Percentiles rank a stretch among this genome's conserved stretches.
Evolutionary conservation across 176 grass and related monocot species (phyloP).

Genomic region (Musa acuminata): DNA sequence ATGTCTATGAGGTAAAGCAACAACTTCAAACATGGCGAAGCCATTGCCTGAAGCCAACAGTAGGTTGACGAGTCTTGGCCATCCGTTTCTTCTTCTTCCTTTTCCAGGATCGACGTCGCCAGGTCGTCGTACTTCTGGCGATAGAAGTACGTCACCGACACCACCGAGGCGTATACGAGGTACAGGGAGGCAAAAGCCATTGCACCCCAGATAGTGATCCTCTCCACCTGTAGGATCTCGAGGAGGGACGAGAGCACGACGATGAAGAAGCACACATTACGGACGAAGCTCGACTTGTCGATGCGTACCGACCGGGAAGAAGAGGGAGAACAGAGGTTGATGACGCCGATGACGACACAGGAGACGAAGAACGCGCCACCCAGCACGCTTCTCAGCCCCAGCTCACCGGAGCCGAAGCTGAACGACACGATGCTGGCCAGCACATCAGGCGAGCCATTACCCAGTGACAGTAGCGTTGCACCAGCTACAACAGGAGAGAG

Average conservation of each 20-base stretch:
- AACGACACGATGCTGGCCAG: conserved; percentile 3
- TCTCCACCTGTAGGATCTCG: conserved; percentile 32
- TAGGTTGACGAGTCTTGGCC: background rate
- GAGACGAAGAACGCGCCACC: conserved; percentile 74
- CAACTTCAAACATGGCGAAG: background rate
- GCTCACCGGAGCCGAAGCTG: conserved; percentile 30
- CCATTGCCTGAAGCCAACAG: background rate
- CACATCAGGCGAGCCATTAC: conserved; percentile 7
- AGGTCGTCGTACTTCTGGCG: conserved; percentile 21
- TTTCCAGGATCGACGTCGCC: conserved; percentile 23
- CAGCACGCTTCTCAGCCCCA: conserved; percentile 66
- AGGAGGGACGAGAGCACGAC: conserved; percentile 57
- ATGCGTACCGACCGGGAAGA: conserved; percentile 6
- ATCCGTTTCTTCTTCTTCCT: background rate
- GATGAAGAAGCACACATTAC: conserved; percentile 67
- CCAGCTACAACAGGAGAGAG: background rate
- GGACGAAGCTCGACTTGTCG: conserved; percentile 54
- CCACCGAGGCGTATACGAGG: conserved; percentile 47
- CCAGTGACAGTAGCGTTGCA: background rate
- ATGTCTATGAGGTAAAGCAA: conserved; percentile 28
- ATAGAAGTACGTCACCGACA: conserved; percentile 67
- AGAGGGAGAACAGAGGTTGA: conserved; percentile 31
- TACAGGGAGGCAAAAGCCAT: conserved; percentile 59
- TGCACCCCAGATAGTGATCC: conserved; percentile 60
- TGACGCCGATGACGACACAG: conserved; percentile 56